Percentiles rank a stretch among this genome's conserved stretches.
Conservation (phyloP, 352 stramenopile genomes). For the Blastocystis sp. region DNA sequence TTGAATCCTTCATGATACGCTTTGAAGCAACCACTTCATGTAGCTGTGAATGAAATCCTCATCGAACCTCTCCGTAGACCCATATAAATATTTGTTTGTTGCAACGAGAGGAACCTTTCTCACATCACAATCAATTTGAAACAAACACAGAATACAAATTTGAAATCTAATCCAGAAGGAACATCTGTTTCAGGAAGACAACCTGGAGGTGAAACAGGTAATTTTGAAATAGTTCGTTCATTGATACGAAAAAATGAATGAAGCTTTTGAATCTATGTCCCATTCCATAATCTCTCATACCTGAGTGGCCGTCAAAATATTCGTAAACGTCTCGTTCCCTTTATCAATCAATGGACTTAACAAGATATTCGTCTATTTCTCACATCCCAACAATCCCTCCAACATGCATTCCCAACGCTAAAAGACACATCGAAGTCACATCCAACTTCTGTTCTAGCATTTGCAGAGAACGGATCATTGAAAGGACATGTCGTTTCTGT, state of each 20-base stretch:
- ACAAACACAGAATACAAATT: not conserved
- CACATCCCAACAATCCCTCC: not conserved
- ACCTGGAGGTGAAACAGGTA: not conserved
- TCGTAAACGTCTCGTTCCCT: not conserved
- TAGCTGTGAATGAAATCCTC: conserved; percentile 42
- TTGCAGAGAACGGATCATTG: not conserved
- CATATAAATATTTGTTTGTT: not conserved
- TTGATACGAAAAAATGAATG: not conserved
- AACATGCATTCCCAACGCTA: not conserved
- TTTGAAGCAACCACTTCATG: conserved; percentile 40
- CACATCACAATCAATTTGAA: not conserved
- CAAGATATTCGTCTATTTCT: not conserved
- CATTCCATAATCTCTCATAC: too few species aligned
- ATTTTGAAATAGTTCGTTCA: not conserved
- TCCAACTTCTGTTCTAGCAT: not conserved
- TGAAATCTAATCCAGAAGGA: not conserved
- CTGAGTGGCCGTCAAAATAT: not conserved
- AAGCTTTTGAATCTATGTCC: not conserved
- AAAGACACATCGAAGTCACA: not conserved
- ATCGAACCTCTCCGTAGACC: conserved; percentile 33
- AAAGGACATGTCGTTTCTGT: not conserved
- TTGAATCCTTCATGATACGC: conserved; percentile 3
- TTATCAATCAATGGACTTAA: not conserved
- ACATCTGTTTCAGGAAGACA: not conserved
- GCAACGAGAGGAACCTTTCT: not conserved